Conservation (phyloP, 1,284 basidiomycete species). For the Trichosporon ovoides region DNA sequence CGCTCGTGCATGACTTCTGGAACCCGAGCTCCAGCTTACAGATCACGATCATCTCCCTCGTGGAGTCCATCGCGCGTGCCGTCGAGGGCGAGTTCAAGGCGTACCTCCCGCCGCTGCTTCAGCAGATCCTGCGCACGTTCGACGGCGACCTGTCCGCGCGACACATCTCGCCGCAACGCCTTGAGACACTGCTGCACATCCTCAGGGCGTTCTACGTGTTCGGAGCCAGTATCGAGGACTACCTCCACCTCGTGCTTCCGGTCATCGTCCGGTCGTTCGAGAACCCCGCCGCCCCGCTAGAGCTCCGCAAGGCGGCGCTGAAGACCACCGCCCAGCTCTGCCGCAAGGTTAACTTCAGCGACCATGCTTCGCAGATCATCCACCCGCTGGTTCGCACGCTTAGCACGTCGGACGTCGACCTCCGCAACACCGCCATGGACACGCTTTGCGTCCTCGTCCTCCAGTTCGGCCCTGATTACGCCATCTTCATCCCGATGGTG, state of each 20-base stretch:
- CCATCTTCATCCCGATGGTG: constrained; percentile 94
- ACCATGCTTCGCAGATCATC: constrained; percentile 94
- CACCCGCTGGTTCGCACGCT: constrained; percentile 90
- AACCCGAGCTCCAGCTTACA: constrained; percentile 73
- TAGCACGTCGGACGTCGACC: constrained; percentile 66
- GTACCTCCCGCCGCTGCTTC: constrained; percentile 87
- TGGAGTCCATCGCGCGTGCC: constrained; percentile 88
- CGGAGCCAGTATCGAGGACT: constrained; percentile 95
- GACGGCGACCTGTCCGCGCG: constrained; percentile 64
- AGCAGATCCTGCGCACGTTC: constrained; percentile 81
- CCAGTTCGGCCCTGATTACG: constrained; percentile 93
- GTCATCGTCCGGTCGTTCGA: constrained; percentile 92
- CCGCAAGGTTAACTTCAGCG: constrained; percentile 94
- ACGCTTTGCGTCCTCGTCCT: constrained; percentile 86
- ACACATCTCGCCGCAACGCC: constrained; percentile 61
- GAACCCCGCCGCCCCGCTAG: constrained; percentile 66
- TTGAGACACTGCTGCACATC: constrained; percentile 79
- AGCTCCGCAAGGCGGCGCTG: constrained; percentile 81
- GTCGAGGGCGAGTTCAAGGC: constrained; percentile 99
- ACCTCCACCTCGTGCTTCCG: constrained; percentile 92
- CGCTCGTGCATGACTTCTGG: constrained; percentile 82
- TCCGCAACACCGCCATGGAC: constrained; percentile 85
- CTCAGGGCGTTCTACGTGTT: constrained; percentile 86
- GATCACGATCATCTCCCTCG: constrained; percentile 84
- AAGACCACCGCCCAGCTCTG: constrained; percentile 88